Base-by-base conservation (phyloP, 2,329 filamentous ascomycete species). In the Lachnellula occidentalis region DNA sequence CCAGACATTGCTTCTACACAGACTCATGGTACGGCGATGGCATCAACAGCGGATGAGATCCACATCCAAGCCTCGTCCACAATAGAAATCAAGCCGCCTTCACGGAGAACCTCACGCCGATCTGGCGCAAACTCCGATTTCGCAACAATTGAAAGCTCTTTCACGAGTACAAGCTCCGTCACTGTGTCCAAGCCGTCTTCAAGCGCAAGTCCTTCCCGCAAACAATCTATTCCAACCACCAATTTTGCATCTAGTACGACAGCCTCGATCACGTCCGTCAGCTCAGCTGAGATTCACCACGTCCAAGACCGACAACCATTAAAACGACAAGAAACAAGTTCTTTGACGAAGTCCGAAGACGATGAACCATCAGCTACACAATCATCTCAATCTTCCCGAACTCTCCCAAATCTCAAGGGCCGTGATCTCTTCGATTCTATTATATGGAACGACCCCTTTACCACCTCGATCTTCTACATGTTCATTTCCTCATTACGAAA, bases 391-490 rank as follows among this genome's bases (percentile, higher is more conserved):
- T 53, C 57, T 17, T 57, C 56, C 24, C 48, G 53, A n/a, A 59
- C 56, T 21, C 65, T 86, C 1, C 81, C 81, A 1, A 82, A 84
- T 46, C 79, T 88, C 68, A 87, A 87, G 66, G 86, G 86, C 2
- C 80, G 82, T 53, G 86, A 90, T 63, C 71, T 90, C 2, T 90
- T 90, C 61, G 85, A 89, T 68, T 79, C 80, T 15, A 82, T 83
- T 27, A 82, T 89, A 53, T 90, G 86, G 82, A 74, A 82, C 0
- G 84, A 88, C 63, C 82, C 85, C 0, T 69, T 83, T 15, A 81
- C 82, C 45, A 89, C 86, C 0, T 84, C 83, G 0, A 81, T 88
- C 9, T 88, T 89, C 59, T 88, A 88, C 64, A 85, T 80, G 11
- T 90, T 90, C 63, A 82, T 85, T 36, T 86, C 86, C 0, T 84